Percentiles rank a stretch among this genome's conserved stretches.
Conservation (phyloP, 495 filamentous ascomycete genomes). For the Penicillium chermesinum region DNA sequence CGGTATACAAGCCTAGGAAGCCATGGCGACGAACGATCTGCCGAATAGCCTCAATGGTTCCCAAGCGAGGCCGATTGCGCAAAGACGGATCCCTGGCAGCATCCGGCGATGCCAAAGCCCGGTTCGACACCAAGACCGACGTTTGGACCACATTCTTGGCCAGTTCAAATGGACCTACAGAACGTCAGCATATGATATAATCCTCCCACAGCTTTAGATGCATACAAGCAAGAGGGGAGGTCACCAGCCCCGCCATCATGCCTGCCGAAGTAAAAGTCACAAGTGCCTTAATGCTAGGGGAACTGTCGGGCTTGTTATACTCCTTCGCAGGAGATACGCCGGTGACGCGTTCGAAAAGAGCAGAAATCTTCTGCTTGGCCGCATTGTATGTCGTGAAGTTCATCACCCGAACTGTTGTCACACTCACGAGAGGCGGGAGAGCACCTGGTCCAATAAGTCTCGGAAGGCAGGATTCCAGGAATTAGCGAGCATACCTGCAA, state of each 20-base stretch:
- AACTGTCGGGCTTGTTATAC: conserved; percentile 64
- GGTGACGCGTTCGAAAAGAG: conserved; percentile 42
- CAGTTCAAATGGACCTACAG: conserved; percentile 80
- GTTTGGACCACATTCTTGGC: conserved; percentile 90
- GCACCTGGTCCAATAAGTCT: conserved; percentile 47
- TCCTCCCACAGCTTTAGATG: neutral
- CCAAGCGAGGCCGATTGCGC: conserved; percentile 69
- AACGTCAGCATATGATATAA: neutral
- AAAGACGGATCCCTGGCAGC: conserved; percentile 55
- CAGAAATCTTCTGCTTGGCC: conserved; percentile 70
- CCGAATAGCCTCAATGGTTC: conserved; percentile 71
- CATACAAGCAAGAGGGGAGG: conserved; percentile 84
- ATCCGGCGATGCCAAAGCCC: conserved; percentile 53
- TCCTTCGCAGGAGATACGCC: conserved; percentile 66
- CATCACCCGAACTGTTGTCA: conserved; percentile 83
- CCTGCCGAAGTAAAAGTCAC: conserved; percentile 74
- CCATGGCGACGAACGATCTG: conserved; percentile 78
- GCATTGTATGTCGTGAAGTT: conserved; percentile 92
- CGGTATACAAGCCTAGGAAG: conserved; percentile 75
- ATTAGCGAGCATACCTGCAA: conserved; percentile 33
- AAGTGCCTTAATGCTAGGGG: conserved; percentile 62
- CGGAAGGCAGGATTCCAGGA: neutral
- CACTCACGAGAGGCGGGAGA: conserved; percentile 75
- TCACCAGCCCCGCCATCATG: conserved; percentile 69
- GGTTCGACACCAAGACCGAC: conserved; percentile 72